Conservation (phyloP, 1,284 basidiomycete species). For the Fomitopsis betulina region DNA sequence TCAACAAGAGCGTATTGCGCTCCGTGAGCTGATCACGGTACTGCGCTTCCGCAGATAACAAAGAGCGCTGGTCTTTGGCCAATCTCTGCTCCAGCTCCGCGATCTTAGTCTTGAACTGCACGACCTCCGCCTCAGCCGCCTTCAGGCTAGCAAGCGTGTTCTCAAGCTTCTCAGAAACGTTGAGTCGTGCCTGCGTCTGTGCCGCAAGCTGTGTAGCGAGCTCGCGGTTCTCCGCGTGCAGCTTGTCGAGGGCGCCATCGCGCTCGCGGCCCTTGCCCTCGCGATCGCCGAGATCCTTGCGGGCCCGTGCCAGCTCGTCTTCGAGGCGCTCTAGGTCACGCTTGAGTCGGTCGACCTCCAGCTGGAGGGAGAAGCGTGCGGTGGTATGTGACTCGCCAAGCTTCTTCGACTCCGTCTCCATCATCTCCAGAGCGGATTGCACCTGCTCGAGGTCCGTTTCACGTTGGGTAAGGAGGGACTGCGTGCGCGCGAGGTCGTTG, state of each 20-base stretch:
- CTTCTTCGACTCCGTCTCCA: slow-evolving; percentile 68
- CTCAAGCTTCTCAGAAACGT: slow-evolving; percentile 87
- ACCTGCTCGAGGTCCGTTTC: slow-evolving; percentile 73
- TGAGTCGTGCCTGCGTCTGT: slow-evolving; percentile 81
- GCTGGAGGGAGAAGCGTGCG: slow-evolving; percentile 82
- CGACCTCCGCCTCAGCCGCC: slow-evolving; percentile 62
- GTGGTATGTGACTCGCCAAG: slow-evolving; percentile 79
- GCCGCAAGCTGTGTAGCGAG: slow-evolving; percentile 72
- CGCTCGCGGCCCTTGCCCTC: slow-evolving; percentile 64
- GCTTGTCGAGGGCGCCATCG: slow-evolving; percentile 64
- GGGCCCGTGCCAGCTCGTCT: slow-evolving; percentile 71
- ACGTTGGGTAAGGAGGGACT: slow-evolving; percentile 59
- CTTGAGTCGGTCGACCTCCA: slow-evolving; percentile 87
- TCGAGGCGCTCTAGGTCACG: slow-evolving; percentile 82
- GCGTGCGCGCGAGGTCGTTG: slow-evolving; percentile 55
- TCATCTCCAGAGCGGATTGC: slow-evolving; percentile 63
- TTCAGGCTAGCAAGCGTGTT: slow-evolving; percentile 53
- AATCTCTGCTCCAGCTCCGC: slow-evolving; percentile 79
- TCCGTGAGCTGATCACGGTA: slow-evolving; percentile 90
- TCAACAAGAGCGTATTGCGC: slow-evolving; percentile 85
- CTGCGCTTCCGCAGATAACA: slow-evolving; percentile 71
- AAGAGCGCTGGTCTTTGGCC: slow-evolving; percentile 77
- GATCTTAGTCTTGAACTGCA: slow-evolving; percentile 51
- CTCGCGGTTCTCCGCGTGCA: slow-evolving; percentile 78
- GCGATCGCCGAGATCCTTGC: slow-evolving; percentile 68